phyloP scores from a whole-genome alignment of 192 early-diverging fungal genomes.

The Funneliformis geosporum region DNA sequence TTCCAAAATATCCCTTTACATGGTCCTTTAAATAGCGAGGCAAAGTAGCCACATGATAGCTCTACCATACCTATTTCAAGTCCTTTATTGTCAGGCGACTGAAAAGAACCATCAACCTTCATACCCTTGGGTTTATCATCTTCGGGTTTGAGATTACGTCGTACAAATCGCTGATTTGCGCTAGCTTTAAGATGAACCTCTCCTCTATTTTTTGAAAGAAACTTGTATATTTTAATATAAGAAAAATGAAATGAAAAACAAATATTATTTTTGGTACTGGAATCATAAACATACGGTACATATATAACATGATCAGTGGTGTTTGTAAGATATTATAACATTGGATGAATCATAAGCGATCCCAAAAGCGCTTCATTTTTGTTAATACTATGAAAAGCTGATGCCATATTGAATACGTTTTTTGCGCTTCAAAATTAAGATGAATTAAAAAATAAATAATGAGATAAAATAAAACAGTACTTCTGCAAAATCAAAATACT shows the following conservation, averaged over 20 bases:
- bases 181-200: not conserved
- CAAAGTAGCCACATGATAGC: slow-evolving; percentile 19
- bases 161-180: not conserved
- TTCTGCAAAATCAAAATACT: slow-evolving; percentile 10
- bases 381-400: slow-evolving; percentile 4
- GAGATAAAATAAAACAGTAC: slow-evolving; percentile 12
- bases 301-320: slow-evolving; percentile 1
- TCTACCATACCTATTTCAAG: slow-evolving; percentile 33
- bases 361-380: slow-evolving; percentile 23
- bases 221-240: not conserved
- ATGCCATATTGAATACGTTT: slow-evolving; percentile 23
- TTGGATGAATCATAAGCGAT: slow-evolving; percentile 15
- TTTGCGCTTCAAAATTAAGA: slow-evolving; percentile 26
- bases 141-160: not conserved
- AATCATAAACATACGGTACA: slow-evolving; percentile 9
- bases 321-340: slow-evolving; percentile 27
- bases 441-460: slow-evolving; percentile 20
- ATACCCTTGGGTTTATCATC: not conserved
- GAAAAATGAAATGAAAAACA: slow-evolving; percentile 1
- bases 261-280: not conserved
- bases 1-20: slow-evolving; percentile 20
- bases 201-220: not conserved
- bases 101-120: slow-evolving; percentile 22
- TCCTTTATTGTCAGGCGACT: slow-evolving; percentile 17
- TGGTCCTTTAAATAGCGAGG: slow-evolving; percentile 35